These are phyloP conservation scores for Fragaria ananassa DNA, from an alignment of 306 rosid species.

Conservation along the genomic window DNA sequence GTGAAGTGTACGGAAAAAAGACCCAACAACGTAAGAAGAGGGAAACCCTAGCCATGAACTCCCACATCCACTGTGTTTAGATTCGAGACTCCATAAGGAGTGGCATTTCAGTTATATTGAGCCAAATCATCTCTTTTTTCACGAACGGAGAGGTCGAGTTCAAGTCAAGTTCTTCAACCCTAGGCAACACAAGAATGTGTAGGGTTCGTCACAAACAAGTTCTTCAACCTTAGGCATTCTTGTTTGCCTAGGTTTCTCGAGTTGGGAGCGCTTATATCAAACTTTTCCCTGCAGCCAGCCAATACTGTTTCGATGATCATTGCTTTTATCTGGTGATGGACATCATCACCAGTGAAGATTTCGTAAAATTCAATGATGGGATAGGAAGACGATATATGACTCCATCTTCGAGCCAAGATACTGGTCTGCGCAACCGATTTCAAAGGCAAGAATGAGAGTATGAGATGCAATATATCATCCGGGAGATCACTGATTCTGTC, in stretches of 20 bases:
- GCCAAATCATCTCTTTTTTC: neutral
- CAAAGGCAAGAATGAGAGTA: slow-evolving; percentile 7
- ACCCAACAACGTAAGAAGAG: neutral
- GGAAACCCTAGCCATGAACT: neutral
- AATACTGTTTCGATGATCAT: neutral
- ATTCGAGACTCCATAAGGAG: neutral
- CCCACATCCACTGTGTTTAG: neutral
- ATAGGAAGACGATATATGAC: neutral
- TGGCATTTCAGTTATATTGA: neutral
- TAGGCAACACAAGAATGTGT: neutral
- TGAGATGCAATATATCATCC: neutral
- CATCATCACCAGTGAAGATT: neutral
- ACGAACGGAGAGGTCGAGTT: neutral
- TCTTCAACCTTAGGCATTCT: neutral
- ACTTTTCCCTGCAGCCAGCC: neutral
- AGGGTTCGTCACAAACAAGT: neutral
- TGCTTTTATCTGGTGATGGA: neutral
- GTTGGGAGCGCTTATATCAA: neutral
- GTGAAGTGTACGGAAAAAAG: neutral
- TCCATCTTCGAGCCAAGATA: neutral
- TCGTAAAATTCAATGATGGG: neutral
- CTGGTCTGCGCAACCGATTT: slow-evolving; percentile 11
- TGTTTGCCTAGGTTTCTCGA: no score
- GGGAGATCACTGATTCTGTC: slow-evolving; percentile 3
- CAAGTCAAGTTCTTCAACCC: neutral